Conservation (phyloP, 441 rosid species). For the Adansonia gregorii region DNA sequence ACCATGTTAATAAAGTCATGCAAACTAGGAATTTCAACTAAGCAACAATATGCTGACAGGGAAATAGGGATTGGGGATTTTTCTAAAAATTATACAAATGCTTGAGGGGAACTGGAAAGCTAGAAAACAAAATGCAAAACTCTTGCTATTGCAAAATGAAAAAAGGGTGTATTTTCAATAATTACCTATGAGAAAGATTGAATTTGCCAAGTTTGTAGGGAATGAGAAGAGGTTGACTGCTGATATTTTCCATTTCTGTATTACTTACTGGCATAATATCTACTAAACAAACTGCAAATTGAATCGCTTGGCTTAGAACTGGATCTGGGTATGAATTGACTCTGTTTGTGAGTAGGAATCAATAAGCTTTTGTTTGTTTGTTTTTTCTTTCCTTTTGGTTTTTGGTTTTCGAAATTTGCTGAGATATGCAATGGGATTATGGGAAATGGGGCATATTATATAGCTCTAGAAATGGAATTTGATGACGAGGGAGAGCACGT, state of each 20-base stretch:
- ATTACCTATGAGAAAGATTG: constrained; percentile 27
- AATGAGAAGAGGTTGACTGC: constrained; percentile 18
- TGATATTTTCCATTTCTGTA: constrained; percentile 1
- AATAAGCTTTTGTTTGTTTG: too few species aligned
- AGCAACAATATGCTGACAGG: neutral
- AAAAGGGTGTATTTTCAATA: neutral
- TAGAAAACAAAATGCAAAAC: neutral
- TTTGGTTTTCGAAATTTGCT: neutral
- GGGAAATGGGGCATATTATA: neutral
- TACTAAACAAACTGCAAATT: neutral
- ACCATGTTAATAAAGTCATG: too few species aligned
- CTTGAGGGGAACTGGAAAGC: neutral
- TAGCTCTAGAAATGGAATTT: neutral
- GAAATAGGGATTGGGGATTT: neutral
- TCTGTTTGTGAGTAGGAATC: neutral
- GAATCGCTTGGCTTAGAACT: neutral
- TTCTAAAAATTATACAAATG: neutral
- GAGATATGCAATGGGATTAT: neutral
- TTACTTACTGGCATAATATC: neutral
- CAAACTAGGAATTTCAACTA: neutral
- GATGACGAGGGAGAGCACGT: neutral
- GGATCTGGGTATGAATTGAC: neutral
- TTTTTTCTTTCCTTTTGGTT: too few species aligned
- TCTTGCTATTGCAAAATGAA: neutral
- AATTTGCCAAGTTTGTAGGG: constrained; percentile 26